Base-by-base conservation (phyloP, 179 eudicot genomes). In the Actinidia chinensis region DNA sequence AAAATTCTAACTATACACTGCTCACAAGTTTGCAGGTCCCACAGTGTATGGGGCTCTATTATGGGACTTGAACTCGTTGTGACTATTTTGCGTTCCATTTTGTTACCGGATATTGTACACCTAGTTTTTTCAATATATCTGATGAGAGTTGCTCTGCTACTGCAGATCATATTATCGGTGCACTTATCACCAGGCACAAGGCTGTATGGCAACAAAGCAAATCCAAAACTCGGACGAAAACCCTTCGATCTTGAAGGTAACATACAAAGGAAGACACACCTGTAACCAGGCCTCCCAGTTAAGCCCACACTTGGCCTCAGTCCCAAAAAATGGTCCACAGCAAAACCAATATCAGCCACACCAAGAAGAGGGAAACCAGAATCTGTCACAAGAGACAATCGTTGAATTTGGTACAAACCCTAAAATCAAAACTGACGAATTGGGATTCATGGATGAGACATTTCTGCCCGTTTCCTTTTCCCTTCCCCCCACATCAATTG, bases 141-240 rank as follows among this genome's bases (percentile, higher is more conserved):
- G 40, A 36, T 36, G 40, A 36, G 40, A 1, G 40, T 1, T 36
- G 2, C 40, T 36, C 40, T 36, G 4, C 40, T 36, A 36, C 40
- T 36, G 40, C 97, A 94, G 98, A 83, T 93, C 97, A 89, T 94
- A 93, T 83, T 94, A 93, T 81, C 85, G 98, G 81, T 94, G 98
- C 86, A 94, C 98, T 15, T 90, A 94, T 82, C 92, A 92, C 3
- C 77, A 55, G 17, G 43, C 72, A 43, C 94, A 90, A 76, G 83
- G 83, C 52, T 94, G 97, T 59, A 83, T 82, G 85, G 98, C 97
- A 6, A 88, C 85, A 80, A 94, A 90, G 85, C 97, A 93, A 82
- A 97, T 94, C 73, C 98, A 94, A 61, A 82, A 95, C 56, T 88
- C 92, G 9, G 97, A 93, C 36, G 93, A 90, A 4, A 92, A 94